A percentile compares a stretch with the other conserved stretches of the same genome.
Conservation (phyloP, 305 asterid genomes). For the Lippia alba region DNA sequence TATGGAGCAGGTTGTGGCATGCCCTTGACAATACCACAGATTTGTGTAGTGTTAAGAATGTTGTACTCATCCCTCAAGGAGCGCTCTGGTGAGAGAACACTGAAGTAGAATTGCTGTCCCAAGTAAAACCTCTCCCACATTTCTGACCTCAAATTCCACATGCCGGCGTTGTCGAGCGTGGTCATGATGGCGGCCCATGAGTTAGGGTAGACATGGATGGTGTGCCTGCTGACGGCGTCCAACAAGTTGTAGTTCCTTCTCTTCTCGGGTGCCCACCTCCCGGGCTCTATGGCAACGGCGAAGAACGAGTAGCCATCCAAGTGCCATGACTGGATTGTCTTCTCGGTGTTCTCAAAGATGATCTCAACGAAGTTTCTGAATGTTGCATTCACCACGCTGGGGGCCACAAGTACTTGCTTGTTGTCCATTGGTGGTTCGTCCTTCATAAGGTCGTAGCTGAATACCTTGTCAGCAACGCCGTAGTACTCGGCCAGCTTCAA, state of each 20-base stretch:
- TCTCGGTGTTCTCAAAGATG: constrained; percentile 76
- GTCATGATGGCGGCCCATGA: constrained; percentile 85
- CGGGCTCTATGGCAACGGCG: constrained; percentile 77
- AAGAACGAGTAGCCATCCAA: constrained; percentile 92
- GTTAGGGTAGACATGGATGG: constrained; percentile 75
- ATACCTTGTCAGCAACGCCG: constrained; percentile 51
- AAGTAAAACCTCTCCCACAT: constrained; percentile 70
- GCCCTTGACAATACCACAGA: constrained; percentile 64
- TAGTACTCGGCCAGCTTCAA: constrained; percentile 78
- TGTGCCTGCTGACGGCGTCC: constrained; percentile 83
- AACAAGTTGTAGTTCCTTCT: constrained; percentile 79
- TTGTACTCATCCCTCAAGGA: constrained; percentile 77
- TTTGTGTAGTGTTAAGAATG: constrained; percentile 51
- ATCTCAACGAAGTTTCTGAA: constrained; percentile 74
- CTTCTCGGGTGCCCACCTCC: constrained; percentile 79
- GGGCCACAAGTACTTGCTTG: constrained; percentile 35
- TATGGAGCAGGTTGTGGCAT: constrained; percentile 61
- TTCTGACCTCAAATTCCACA: constrained; percentile 83
- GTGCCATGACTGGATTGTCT: constrained; percentile 73
- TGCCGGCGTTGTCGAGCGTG: constrained; percentile 80
- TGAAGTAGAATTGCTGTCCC: constrained; percentile 78
- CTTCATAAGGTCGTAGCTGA: constrained; percentile 59
- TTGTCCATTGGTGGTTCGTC: constrained; percentile 48
- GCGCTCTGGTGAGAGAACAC: constrained; percentile 58
- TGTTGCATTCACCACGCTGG: constrained; percentile 68